A percentile compares a stretch with the other conserved stretches of the same genome.
Conservation (phyloP, 441 rosid genomes). For the Melastoma candidum region DNA sequence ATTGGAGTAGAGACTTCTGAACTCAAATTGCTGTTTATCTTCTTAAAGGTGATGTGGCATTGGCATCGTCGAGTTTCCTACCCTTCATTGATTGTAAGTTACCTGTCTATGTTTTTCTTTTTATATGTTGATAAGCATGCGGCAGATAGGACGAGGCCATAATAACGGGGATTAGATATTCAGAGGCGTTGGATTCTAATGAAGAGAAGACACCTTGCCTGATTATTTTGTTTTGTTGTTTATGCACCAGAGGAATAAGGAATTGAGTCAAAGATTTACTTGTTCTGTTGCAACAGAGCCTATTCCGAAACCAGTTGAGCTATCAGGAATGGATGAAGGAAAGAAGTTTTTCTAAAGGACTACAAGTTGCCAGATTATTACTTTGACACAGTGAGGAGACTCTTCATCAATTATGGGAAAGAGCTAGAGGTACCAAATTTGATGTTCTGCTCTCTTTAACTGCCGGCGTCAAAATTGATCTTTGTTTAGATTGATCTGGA, state of each 20-base stretch:
- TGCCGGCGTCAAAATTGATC: constrained; percentile 6
- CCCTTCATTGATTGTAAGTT: constrained; percentile 40
- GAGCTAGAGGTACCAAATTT: background rate
- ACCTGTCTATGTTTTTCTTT: constrained; percentile 7
- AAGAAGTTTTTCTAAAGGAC: constrained; percentile 88
- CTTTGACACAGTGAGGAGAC: constrained; percentile 56
- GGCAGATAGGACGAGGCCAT: no score
- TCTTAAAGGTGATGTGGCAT: constrained; percentile 31
- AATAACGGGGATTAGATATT: no score
- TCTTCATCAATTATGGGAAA: background rate
- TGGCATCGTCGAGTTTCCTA: constrained; percentile 28
- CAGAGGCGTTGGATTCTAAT: no score
- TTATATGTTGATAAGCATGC: background rate
- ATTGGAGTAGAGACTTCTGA: background rate
- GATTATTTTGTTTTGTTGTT: no score
- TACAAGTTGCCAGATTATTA: constrained; percentile 87
- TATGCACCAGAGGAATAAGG: no score
- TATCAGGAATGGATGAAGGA: constrained; percentile 67
- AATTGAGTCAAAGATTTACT: constrained; percentile 33
- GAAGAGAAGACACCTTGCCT: no score
- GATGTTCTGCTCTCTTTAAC: constrained; percentile 9
- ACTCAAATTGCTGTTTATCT: background rate
- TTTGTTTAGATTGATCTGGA: constrained; percentile 63
- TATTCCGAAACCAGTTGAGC: constrained; percentile 47
- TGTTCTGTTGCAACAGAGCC: constrained; percentile 75